Percentiles rank a stretch among this genome's conserved stretches.
Conservation (phyloP, 345 rosid species). For the Pistacia vera region DNA sequence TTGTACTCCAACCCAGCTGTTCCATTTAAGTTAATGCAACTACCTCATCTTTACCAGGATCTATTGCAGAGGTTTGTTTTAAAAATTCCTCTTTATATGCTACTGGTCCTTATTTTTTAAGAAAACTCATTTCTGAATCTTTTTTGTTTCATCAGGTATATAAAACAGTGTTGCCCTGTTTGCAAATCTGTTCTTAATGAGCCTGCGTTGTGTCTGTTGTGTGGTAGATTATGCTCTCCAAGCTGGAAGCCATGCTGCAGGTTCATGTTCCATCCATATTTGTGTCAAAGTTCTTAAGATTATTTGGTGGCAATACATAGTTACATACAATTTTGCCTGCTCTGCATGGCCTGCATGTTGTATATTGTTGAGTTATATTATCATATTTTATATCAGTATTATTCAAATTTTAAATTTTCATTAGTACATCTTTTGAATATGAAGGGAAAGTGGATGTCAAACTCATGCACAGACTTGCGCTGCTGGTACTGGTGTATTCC, state of each 20-base stretch:
- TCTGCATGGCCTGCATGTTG: neutral
- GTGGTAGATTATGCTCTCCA: conserved; percentile 89
- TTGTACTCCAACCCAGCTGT: conserved; percentile 59
- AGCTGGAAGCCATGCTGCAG: conserved; percentile 86
- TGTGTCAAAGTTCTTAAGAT: conserved; percentile 3
- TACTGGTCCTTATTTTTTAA: conserved; percentile 6
- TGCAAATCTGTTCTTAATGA: conserved; percentile 59
- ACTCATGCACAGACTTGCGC: conserved; percentile 78
- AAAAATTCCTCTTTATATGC: conserved; percentile 17
- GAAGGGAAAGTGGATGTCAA: conserved; percentile 68
- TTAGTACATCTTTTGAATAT: conserved; percentile 12
- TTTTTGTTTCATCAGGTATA: conserved; percentile 53
- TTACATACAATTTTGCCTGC: neutral
- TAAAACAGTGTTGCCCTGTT: conserved; percentile 65
- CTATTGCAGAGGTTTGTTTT: conserved; percentile 72
- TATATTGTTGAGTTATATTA: neutral
- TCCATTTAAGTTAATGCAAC: conserved; percentile 81
- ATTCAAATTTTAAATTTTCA: conserved; percentile 1
- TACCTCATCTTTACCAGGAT: conserved; percentile 85
- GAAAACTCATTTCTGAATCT: conserved; percentile 16
- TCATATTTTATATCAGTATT: neutral
- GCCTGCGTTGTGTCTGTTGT: conserved; percentile 83
- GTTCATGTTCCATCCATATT: conserved; percentile 37
- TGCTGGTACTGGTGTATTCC: conserved; percentile 84
- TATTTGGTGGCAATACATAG: neutral